Base-by-base conservation (phyloP, 169 alveolate species). In the Cryptosporidium parvum region DNA sequence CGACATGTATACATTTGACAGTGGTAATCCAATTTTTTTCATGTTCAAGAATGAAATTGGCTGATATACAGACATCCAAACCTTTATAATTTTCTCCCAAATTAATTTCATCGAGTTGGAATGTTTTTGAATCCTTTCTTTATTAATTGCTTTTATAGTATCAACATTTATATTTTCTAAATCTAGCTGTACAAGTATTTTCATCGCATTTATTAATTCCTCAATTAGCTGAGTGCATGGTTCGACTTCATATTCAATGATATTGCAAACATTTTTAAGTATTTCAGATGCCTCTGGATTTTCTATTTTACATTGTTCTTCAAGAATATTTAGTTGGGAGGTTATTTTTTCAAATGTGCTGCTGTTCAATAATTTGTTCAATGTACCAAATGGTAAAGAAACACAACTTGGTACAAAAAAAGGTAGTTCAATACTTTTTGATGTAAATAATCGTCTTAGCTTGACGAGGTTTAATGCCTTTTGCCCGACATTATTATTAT, bases 41-140 rank as follows among this genome's bases (percentile, higher is more conserved):
- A 95, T 94, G 35, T 95, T 94, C 18, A 91, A 67, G 91, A 86
- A 94, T 26, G 95, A 95, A 65, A 95, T 86, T 85, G 94, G 96
- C 31, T 93, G 93, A 75, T 85, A 94, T 69, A 93, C 93, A 21
- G 95, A 91, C 31, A 94, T 94, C 97, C 97, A 94, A 35, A 94
- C 97, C 71, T 85, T 86, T 85, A 93, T 94, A 44, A 94, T 94
- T 35, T 94, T 92, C 35, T 59, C 91, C 92, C 93, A 93, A 21
- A 80, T 80, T 33, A 62, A 42, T 80, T 21, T 44, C 21, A 18
- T 65, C 14, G 26, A 16, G 35, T 39, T 29, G 14, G 73, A 44
- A 65, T 80, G 62, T 62, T 39, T 80, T 18, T 2, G 5, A 12
- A 18, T 42, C 8, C 62, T 48, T 31, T 10, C 52, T 29, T 62